These are phyloP conservation scores for Fusarium neocosmosporiellum DNA, from an alignment of 2,329 filamentous ascomycete species.

Conservation along the genomic window DNA sequence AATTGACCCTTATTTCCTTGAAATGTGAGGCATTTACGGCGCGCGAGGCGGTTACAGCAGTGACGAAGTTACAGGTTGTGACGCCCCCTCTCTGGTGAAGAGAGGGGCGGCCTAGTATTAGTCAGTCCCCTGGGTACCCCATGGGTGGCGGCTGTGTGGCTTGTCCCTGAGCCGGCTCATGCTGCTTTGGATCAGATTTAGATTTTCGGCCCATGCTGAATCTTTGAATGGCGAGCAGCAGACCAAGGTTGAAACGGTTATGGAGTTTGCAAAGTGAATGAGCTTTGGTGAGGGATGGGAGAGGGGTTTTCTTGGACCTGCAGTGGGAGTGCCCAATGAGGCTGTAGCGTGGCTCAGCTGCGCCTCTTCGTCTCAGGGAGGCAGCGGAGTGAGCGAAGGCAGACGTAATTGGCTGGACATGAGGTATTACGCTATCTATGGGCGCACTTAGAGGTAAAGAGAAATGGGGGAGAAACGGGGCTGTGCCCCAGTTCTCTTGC, in stretches of 20 bases:
- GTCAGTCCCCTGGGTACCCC: too few species aligned
- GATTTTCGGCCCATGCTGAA: background rate
- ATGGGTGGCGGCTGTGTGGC: background rate
- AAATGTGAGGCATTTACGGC: too few species aligned
- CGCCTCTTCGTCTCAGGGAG: background rate
- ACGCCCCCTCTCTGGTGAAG: too few species aligned
- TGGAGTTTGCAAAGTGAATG: background rate
- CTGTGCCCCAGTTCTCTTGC: background rate
- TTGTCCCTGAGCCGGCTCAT: background rate
- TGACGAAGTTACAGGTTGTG: too few species aligned
- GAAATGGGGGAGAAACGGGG: background rate
- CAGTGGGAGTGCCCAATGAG: background rate
- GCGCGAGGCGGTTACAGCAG: too few species aligned
- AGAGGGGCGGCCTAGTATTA: too few species aligned
- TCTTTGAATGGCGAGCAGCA: background rate
- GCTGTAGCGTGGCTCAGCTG: background rate
- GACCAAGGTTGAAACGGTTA: background rate
- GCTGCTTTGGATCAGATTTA: background rate
- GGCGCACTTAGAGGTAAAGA: background rate
- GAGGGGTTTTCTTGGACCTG: background rate
- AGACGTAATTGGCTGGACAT: background rate
- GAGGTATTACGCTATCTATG: background rate
- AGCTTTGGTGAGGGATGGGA: background rate
- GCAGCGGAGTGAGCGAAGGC: background rate
- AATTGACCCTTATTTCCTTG: too few species aligned